phyloP scores from a whole-genome alignment of 2,329 filamentous ascomycete species.

The Colletotrichum brevisporum region DNA sequence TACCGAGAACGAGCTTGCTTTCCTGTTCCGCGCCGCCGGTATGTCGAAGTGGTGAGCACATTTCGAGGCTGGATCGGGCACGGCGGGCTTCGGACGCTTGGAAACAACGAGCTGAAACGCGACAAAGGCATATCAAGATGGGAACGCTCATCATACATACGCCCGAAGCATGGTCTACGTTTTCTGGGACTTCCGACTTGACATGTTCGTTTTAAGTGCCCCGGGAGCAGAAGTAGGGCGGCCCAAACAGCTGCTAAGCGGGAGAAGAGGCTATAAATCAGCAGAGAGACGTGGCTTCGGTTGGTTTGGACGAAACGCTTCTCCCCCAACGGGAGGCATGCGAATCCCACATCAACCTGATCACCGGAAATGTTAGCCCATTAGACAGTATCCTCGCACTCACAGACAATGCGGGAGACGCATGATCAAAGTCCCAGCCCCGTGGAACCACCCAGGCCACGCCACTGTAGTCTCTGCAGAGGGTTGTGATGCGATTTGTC shows the following conservation, averaged over 20 bases:
- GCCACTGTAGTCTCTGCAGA: not conserved
- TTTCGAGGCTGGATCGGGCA: not conserved
- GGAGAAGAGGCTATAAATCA: too few species aligned
- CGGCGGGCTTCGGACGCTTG: not conserved
- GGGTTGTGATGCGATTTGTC: not conserved
- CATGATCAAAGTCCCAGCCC: constrained; percentile 1
- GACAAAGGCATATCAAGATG: too few species aligned
- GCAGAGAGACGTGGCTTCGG: too few species aligned
- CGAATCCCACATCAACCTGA: not conserved
- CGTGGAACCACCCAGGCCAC: not conserved
- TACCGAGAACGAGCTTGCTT: not conserved
- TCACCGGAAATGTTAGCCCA: not conserved
- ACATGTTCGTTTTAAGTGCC: too few species aligned
- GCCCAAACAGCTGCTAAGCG: too few species aligned
- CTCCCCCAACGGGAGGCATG: too few species aligned
- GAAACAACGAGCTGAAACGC: too few species aligned
- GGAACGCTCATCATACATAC: too few species aligned
- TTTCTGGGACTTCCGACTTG: too few species aligned
- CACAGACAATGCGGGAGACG: not conserved
- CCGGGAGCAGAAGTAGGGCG: too few species aligned
- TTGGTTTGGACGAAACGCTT: too few species aligned
- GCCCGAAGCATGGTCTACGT: too few species aligned
- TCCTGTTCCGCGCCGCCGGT: not conserved
- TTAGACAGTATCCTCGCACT: not conserved
- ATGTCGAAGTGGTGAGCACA: not conserved